A percentile compares a stretch with the other conserved stretches of the same genome.
Evolutionary conservation across 2,329 filamentous ascomycete genomes (phyloP).

Genomic region (Xylariaceae sp.): DNA sequence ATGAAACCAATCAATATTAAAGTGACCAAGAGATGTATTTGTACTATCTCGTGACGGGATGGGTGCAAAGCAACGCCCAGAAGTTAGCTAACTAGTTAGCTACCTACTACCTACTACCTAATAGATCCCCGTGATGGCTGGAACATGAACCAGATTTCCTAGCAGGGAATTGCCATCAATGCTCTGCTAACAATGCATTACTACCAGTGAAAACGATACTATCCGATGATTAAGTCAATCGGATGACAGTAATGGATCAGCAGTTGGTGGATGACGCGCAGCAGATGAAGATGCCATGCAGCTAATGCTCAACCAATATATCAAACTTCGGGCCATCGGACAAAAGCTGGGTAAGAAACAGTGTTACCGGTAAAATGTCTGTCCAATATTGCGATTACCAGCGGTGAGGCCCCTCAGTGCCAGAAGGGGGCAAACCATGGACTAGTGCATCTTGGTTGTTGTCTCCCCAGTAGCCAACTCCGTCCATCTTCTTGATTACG

Average conservation of each 20-base stretch:
- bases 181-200: not conserved
- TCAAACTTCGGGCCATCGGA: too few relatives aligned
- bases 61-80: not conserved
- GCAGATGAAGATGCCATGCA: too few relatives aligned
- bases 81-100: not conserved
- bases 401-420: not conserved
- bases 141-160: not conserved
- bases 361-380: not conserved
- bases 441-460: slow-evolving; percentile 26
- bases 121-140: not conserved
- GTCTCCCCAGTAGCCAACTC: slow-evolving; percentile 33
- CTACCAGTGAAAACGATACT: too few relatives aligned
- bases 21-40: not conserved
- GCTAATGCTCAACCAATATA: too few relatives aligned
- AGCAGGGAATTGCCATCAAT: not conserved
- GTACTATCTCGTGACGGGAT: not conserved
- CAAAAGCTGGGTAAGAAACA: too few relatives aligned
- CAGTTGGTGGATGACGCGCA: too few relatives aligned
- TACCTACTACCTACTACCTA: not conserved
- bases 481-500: slow-evolving; percentile 35
- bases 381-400: not conserved
- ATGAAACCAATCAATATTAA: not conserved
- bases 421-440: slow-evolving; percentile 4
- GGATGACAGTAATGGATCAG: too few relatives aligned
- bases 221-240: too few relatives aligned